A percentile compares a stretch with the other conserved stretches of the same genome.
Conservation (phyloP, 305 asterid genomes). For the Fraxinus paxiana region DNA sequence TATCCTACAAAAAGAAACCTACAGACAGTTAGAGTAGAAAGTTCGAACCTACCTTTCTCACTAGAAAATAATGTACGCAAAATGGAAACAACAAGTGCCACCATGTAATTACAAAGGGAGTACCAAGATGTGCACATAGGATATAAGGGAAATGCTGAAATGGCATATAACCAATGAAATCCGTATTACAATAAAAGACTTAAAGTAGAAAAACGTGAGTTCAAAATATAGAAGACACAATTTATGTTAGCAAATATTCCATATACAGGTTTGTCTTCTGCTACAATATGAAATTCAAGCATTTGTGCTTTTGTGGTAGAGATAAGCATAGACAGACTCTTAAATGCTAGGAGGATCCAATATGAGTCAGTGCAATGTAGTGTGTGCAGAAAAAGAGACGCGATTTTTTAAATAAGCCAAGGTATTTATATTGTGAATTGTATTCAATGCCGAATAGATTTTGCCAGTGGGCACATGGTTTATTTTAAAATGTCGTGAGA, state of each 20-base stretch:
- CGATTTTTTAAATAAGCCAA: neutral
- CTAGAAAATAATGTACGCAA: conserved; percentile 7
- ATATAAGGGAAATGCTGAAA: neutral
- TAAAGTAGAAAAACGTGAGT: neutral
- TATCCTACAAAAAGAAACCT: conserved; percentile 57
- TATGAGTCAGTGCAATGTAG: neutral
- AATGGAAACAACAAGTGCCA: neutral
- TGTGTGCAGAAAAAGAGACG: neutral
- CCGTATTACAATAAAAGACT: neutral
- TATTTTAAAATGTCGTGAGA: neutral
- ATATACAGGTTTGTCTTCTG: neutral
- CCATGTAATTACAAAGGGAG: neutral
- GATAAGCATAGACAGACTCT: neutral
- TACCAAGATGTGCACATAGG: neutral
- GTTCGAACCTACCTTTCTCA: conserved; percentile 7
- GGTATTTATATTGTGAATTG: neutral
- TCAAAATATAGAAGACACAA: neutral
- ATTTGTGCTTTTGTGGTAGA: neutral
- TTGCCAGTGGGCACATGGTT: neutral
- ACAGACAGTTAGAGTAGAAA: conserved; percentile 12
- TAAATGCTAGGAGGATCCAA: neutral
- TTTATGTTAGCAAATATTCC: neutral
- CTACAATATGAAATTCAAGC: neutral
- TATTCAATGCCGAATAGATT: neutral
- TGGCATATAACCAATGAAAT: conserved; percentile 7